phyloP scores from a whole-genome alignment of 2,329 filamentous ascomycete species.

The Paecilomyces sp. region DNA sequence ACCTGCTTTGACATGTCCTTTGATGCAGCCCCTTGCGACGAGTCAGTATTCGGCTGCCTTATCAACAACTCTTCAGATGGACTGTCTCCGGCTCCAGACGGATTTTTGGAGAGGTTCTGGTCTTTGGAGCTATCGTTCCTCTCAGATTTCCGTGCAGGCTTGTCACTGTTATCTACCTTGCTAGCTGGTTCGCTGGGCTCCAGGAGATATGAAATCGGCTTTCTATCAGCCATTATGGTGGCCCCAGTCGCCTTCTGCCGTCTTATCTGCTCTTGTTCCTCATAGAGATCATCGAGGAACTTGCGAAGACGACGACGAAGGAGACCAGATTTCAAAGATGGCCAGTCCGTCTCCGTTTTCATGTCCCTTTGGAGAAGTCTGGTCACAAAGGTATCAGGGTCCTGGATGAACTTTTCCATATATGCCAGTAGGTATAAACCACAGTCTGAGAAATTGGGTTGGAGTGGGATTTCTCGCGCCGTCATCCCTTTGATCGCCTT shows the following conservation, averaged over 20 bases:
- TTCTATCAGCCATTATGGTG: conserved; percentile 21
- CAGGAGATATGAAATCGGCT: conserved; percentile 25
- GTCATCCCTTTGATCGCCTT: conserved; percentile 54
- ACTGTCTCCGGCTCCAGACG: neutral
- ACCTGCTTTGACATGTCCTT: neutral
- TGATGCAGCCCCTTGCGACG: neutral
- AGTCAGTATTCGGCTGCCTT: neutral
- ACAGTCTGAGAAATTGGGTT: conserved; percentile 82
- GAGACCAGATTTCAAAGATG: conserved; percentile 45
- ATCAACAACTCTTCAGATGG: neutral
- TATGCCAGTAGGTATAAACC: conserved; percentile 83
- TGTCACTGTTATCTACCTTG: neutral
- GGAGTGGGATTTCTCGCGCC: conserved; percentile 67
- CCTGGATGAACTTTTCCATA: conserved; percentile 68
- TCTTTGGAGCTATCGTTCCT: neutral
- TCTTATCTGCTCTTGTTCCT: conserved; percentile 43
- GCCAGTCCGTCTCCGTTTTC: conserved; percentile 48
- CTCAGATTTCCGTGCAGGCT: neutral
- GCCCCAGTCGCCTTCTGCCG: conserved; percentile 30
- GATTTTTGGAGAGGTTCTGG: neutral
- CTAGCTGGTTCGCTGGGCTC: conserved; percentile 8
- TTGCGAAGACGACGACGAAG: conserved; percentile 61
- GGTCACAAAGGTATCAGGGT: conserved; percentile 63
- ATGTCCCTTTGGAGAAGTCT: conserved; percentile 62
- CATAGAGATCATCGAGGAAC: conserved; percentile 57